These are phyloP conservation scores for Aspergillus ustus DNA, from an alignment of 2,329 filamentous ascomycete species.

Conservation along the genomic window DNA sequence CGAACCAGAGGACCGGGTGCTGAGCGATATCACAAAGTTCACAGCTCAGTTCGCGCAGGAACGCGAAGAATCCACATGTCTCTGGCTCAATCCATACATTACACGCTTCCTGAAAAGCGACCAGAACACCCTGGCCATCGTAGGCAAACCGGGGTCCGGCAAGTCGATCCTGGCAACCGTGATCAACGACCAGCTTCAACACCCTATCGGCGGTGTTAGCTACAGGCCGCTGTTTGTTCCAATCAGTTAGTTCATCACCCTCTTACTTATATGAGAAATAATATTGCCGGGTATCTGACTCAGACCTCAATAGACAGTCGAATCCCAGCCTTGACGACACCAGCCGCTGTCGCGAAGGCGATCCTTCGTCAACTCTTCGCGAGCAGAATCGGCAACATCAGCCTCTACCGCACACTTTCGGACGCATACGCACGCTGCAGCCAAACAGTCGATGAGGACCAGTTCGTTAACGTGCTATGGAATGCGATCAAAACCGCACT, in stretches of 20 bases:
- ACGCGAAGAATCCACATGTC: slow-evolving; percentile 58
- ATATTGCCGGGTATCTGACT: background rate
- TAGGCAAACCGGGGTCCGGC: slow-evolving; percentile 44
- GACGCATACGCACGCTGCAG: slow-evolving; percentile 36
- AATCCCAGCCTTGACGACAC: slow-evolving; percentile 36
- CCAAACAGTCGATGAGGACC: slow-evolving; percentile 27
- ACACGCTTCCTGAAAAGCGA: slow-evolving; percentile 53
- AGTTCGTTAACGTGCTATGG: slow-evolving; percentile 44
- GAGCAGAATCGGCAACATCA: slow-evolving; percentile 44
- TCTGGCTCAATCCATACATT: slow-evolving; percentile 58
- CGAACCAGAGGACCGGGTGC: slow-evolving; percentile 51
- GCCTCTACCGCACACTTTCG: slow-evolving; percentile 38
- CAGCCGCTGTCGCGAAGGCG: slow-evolving; percentile 38
- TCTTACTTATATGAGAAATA: too few species aligned
- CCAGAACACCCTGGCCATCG: slow-evolving; percentile 52
- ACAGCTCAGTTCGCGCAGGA: slow-evolving; percentile 47
- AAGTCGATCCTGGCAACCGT: slow-evolving; percentile 46
- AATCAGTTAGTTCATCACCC: slow-evolving; percentile 41
- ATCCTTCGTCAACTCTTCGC: slow-evolving; percentile 44
- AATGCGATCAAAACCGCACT: slow-evolving; percentile 36
- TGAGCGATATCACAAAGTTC: slow-evolving; percentile 51
- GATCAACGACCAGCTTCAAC: slow-evolving; percentile 45
- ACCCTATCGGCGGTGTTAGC: slow-evolving; percentile 39
- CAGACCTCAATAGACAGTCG: slow-evolving; percentile 30
- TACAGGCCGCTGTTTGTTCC: slow-evolving; percentile 43